These are phyloP conservation scores for Paraphoma sp. DNA, from an alignment of 2,329 filamentous ascomycete species.

Conservation along the genomic window DNA sequence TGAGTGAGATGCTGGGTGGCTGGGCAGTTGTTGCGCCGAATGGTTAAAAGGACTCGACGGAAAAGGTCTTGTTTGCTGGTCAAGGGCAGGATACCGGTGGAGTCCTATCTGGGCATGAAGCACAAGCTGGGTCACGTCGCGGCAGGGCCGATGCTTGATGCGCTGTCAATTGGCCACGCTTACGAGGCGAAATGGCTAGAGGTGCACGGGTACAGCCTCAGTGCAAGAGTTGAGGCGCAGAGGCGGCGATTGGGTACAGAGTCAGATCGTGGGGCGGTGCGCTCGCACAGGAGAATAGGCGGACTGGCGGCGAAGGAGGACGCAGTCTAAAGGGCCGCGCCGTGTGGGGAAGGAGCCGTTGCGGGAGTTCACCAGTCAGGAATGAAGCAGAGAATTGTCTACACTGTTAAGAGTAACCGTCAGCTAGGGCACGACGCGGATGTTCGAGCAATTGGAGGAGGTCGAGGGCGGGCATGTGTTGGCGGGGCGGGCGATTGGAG, in stretches of 20 bases:
- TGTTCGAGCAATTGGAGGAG: conserved; percentile 47
- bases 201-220: conserved; percentile 40
- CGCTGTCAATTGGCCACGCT: conserved; percentile 52
- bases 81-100: conserved; percentile 34
- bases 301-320: conserved; percentile 22
- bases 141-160: conserved; percentile 48
- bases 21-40: conserved; percentile 21
- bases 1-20: conserved; percentile 21
- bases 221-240: conserved; percentile 40
- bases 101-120: conserved; percentile 37
- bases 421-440: conserved; percentile 41
- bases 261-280: conserved; percentile 42
- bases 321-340: conserved; percentile 43
- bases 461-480: conserved; percentile 46
- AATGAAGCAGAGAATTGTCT: conserved; percentile 36
- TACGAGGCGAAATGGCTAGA: conserved; percentile 43
- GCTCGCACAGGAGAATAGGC: conserved; percentile 24
- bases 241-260: conserved; percentile 30
- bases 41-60: conserved; percentile 30
- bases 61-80: conserved; percentile 42
- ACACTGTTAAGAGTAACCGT: conserved; percentile 41
- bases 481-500: conserved; percentile 49
- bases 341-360: conserved; percentile 45
- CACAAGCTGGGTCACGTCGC: conserved; percentile 46
- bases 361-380: conserved; percentile 42